A percentile compares a stretch with the other conserved stretches of the same genome.
These are phyloP conservation scores for Penicillium manginii DNA, from an alignment of 495 filamentous ascomycete species.

Conservation along the genomic window DNA sequence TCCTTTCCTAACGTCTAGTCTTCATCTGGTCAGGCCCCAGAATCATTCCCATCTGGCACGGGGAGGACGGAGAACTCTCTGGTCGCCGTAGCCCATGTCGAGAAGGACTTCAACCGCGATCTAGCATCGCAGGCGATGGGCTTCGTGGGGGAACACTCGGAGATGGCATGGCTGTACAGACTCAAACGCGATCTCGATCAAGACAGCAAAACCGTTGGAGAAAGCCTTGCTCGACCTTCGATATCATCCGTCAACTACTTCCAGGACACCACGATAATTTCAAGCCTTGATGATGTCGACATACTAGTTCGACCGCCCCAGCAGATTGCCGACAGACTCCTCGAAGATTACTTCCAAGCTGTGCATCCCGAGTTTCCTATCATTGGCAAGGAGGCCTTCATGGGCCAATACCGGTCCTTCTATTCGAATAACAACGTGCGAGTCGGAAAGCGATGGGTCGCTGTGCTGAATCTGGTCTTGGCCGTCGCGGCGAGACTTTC, in stretches of 20 bases:
- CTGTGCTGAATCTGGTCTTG: conserved; percentile 66
- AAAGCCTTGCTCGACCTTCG: conserved; percentile 30
- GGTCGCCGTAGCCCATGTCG: conserved; percentile 54
- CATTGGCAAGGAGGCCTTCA: conserved; percentile 51
- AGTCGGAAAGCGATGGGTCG: conserved; percentile 56
- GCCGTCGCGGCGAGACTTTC: conserved; percentile 61
- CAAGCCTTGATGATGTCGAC: conserved; percentile 48
- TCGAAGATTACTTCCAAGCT: conserved; percentile 57
- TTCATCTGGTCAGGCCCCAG: too few relatives aligned
- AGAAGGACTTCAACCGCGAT: conserved; percentile 62
- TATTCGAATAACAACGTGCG: conserved; percentile 37
- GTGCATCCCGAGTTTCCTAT: conserved; percentile 65
- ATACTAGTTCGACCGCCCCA: conserved; percentile 51
- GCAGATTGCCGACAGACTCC: conserved; percentile 54
- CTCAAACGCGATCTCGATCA: conserved; percentile 44
- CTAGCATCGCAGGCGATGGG: conserved; percentile 55
- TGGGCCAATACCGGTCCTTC: conserved; percentile 45
- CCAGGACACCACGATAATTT: conserved; percentile 55
- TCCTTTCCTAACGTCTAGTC: too few relatives aligned
- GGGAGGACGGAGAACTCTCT: conserved; percentile 47
- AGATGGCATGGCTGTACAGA: conserved; percentile 62
- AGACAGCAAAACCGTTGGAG: conserved; percentile 17
- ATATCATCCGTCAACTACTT: conserved; percentile 56
- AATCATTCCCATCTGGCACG: conserved; percentile 4
- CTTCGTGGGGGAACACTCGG: conserved; percentile 66